phyloP scores from a whole-genome alignment of 176 grass and related monocot species.

The Hyparrhenia diplandra region DNA sequence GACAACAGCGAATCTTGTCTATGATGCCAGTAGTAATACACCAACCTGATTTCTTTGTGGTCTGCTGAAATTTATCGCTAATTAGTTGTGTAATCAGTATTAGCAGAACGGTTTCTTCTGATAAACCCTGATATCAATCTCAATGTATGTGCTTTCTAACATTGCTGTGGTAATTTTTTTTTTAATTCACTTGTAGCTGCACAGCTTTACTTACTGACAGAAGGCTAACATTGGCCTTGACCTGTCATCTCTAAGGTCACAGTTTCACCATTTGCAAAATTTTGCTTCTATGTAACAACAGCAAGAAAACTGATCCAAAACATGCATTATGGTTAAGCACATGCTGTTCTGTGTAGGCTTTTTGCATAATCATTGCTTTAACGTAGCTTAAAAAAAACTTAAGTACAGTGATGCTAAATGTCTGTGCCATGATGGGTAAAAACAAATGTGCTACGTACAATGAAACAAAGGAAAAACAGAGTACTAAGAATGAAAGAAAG shows the following conservation, averaged over 20 bases:
- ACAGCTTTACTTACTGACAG: neutral
- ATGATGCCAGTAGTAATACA: no score
- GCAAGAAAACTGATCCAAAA: neutral
- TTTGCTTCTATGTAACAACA: neutral
- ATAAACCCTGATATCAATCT: neutral
- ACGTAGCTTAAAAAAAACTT: no score
- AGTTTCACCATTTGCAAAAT: neutral
- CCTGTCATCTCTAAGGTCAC: neutral
- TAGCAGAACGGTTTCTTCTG: neutral
- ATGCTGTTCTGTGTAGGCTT: no score
- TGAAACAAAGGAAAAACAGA: no score
- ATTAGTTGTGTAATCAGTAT: neutral
- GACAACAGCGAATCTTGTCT: no score
- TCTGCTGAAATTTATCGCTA: neutral
- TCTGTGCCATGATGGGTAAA: no score
- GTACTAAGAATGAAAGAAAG: no score
- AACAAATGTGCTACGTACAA: no score
- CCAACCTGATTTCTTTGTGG: neutral
- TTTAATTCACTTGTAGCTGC: neutral
- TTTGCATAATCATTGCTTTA: no score
- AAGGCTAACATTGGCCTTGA: neutral
- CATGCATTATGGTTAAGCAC: neutral
- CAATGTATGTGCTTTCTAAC: neutral
- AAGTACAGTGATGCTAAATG: no score
- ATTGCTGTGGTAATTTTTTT: no score